phyloP scores from a whole-genome alignment of 2,329 filamentous ascomycete genomes.

The Ampelomyces quisqualis region DNA sequence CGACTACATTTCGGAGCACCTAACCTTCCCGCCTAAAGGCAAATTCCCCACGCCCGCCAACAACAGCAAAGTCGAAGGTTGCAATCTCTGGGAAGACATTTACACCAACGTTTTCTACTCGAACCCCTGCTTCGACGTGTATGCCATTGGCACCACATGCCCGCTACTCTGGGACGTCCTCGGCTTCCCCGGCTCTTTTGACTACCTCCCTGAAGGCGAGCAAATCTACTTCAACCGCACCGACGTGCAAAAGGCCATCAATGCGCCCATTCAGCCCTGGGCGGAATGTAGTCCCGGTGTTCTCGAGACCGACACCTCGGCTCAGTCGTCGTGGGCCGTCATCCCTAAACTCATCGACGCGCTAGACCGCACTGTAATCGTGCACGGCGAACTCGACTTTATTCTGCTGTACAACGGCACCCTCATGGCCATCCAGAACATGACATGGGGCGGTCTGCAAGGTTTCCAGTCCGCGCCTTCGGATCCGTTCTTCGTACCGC shows the following conservation, averaged over 20 bases:
- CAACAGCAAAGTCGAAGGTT: slow-evolving; percentile 50
- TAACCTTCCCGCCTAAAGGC: slow-evolving; percentile 68
- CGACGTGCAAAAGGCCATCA: slow-evolving; percentile 68
- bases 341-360: slow-evolving; percentile 72
- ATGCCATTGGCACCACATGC: slow-evolving; percentile 71
- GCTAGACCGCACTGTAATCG: slow-evolving; percentile 70
- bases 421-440: slow-evolving; percentile 73
- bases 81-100: slow-evolving; percentile 61
- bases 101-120: slow-evolving; percentile 54
- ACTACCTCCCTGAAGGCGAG: slow-evolving; percentile 64
- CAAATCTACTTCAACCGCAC: slow-evolving; percentile 68
- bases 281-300: slow-evolving; percentile 56
- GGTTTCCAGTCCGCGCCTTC: slow-evolving; percentile 65
- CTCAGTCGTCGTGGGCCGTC: slow-evolving; percentile 57
- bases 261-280: slow-evolving; percentile 62
- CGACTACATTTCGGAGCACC: slow-evolving; percentile 60
- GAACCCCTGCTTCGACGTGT: slow-evolving; percentile 81
- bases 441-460: slow-evolving; percentile 72
- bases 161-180: slow-evolving; percentile 69
- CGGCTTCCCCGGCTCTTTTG: slow-evolving; percentile 64
- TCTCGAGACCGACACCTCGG: slow-evolving; percentile 54
- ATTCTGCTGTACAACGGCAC: slow-evolving; percentile 69
- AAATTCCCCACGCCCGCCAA: slow-evolving; percentile 57
- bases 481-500: slow-evolving; percentile 69
- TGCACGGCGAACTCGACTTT: slow-evolving; percentile 69